phyloP scores from a whole-genome alignment of 495 filamentous ascomycete genomes.

The Trichodelitschia bisporula region DNA sequence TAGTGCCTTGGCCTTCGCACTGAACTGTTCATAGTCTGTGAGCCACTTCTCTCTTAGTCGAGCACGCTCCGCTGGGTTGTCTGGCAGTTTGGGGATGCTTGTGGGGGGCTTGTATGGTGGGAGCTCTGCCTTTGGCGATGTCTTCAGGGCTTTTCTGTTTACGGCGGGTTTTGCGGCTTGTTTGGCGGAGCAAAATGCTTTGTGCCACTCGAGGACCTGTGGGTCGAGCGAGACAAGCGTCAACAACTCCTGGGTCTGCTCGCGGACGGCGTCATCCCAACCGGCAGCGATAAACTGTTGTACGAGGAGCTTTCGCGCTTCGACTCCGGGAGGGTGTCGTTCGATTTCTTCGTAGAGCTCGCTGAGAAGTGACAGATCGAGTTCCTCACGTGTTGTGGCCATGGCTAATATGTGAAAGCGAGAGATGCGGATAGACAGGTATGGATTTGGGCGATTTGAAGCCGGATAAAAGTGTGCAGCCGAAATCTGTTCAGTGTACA shows the following conservation, averaged over 20 bases:
- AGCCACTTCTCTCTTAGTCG: too few relatives aligned
- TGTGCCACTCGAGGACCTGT: neutral
- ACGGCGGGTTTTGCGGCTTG: too few relatives aligned
- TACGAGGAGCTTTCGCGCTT: constrained; percentile 1
- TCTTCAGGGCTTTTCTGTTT: too few relatives aligned
- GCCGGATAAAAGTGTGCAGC: too few relatives aligned
- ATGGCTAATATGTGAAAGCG: too few relatives aligned
- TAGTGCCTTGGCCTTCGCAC: neutral
- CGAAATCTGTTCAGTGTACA: too few relatives aligned
- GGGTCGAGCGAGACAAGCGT: neutral
- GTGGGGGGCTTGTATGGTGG: neutral
- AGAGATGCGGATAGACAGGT: too few relatives aligned
- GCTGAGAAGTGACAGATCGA: neutral
- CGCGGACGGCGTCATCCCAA: neutral
- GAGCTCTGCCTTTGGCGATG: neutral
- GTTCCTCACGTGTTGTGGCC: too few relatives aligned
- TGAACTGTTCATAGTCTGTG: neutral
- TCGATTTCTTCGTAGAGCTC: constrained; percentile 3
- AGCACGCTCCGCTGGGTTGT: too few relatives aligned
- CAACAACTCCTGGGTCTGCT: neutral
- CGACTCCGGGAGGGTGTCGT: neutral
- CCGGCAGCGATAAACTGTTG: constrained; percentile 1
- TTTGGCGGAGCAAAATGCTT: neutral
- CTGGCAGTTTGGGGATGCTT: neutral
- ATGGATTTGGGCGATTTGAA: too few relatives aligned